A percentile compares a stretch with the other conserved stretches of the same genome.
Conservation (phyloP, 495 filamentous ascomycete genomes). For the Elasticomyces elasticus region DNA sequence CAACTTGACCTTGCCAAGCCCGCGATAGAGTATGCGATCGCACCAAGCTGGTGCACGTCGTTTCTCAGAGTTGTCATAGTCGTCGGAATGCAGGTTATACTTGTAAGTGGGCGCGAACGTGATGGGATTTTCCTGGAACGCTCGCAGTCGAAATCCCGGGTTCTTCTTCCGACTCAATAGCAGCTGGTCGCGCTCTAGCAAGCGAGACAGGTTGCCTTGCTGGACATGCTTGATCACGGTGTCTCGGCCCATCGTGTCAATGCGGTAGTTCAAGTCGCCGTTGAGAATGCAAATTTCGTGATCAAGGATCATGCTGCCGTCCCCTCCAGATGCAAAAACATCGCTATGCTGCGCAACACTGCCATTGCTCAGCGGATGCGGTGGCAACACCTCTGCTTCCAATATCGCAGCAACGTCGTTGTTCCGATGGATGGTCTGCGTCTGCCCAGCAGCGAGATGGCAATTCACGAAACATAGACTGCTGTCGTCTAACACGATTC, state of each 20-base stretch:
- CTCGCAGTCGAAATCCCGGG: constrained; percentile 74
- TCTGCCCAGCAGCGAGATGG: constrained; percentile 90
- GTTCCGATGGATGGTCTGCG: constrained; percentile 78
- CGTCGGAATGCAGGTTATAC: constrained; percentile 90
- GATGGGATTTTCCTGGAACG: constrained; percentile 78
- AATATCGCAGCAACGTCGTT: constrained; percentile 88
- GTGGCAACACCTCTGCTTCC: constrained; percentile 61
- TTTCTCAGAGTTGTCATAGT: constrained; percentile 91
- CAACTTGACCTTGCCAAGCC: constrained; percentile 72
- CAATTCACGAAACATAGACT: constrained; percentile 96
- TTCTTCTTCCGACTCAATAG: constrained; percentile 78
- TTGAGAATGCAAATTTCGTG: constrained; percentile 95
- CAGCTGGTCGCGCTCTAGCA: constrained; percentile 91
- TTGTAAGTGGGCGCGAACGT: constrained; percentile 80
- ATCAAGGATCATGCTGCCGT: constrained; percentile 91
- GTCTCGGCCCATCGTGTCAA: constrained; percentile 91
- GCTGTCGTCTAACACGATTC: constrained; percentile 82
- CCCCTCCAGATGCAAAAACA: constrained; percentile 78
- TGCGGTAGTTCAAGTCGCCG: constrained; percentile 95
- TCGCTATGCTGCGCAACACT: constrained; percentile 62
- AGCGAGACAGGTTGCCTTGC: constrained; percentile 67
- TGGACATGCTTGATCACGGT: constrained; percentile 77
- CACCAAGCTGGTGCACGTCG: constrained; percentile 95
- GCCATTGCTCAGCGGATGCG: constrained; percentile 62
- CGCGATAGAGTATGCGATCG: constrained; percentile 81